phyloP scores from a whole-genome alignment of 2,329 filamentous ascomycete species.

The Metarhizium guizhouense region DNA sequence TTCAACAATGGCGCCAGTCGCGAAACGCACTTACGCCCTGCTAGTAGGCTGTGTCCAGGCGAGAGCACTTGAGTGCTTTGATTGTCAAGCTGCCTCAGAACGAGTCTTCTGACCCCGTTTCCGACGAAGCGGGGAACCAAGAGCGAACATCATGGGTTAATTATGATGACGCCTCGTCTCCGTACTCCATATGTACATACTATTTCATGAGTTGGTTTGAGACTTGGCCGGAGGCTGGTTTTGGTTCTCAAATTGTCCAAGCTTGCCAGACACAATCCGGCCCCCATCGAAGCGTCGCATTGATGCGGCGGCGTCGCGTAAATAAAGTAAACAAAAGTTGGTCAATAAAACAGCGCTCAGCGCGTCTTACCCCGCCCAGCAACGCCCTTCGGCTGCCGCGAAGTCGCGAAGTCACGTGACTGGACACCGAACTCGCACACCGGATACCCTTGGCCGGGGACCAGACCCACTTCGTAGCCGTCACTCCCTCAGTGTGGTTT shows the following conservation, averaged over 20 bases:
- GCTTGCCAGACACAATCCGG: not conserved
- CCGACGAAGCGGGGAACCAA: slow-evolving; percentile 8
- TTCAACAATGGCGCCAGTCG: not conserved
- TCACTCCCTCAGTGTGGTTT: not conserved
- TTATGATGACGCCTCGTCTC: slow-evolving; percentile 12
- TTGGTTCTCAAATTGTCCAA: not conserved
- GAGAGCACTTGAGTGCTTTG: not conserved
- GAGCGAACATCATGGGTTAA: not conserved
- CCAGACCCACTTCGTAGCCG: not conserved
- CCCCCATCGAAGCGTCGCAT: not conserved
- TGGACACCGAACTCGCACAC: not conserved
- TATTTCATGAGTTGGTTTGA: slow-evolving; percentile 17
- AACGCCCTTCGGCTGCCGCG: slow-evolving; percentile 8
- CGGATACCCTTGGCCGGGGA: too few species aligned
- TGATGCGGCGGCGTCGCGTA: not conserved
- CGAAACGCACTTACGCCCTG: not conserved
- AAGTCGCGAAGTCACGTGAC: slow-evolving; percentile 14
- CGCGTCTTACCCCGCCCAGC: slow-evolving; percentile 12
- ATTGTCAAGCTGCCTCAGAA: not conserved
- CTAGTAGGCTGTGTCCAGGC: not conserved
- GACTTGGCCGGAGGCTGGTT: slow-evolving; percentile 11
- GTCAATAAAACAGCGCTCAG: not conserved
- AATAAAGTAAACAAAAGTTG: slow-evolving; percentile 14
- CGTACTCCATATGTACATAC: not conserved
- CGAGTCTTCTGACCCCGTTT: slow-evolving; percentile 10